phyloP scores from a whole-genome alignment of 306 rosid genomes.

The Ziziphus jujuba region DNA sequence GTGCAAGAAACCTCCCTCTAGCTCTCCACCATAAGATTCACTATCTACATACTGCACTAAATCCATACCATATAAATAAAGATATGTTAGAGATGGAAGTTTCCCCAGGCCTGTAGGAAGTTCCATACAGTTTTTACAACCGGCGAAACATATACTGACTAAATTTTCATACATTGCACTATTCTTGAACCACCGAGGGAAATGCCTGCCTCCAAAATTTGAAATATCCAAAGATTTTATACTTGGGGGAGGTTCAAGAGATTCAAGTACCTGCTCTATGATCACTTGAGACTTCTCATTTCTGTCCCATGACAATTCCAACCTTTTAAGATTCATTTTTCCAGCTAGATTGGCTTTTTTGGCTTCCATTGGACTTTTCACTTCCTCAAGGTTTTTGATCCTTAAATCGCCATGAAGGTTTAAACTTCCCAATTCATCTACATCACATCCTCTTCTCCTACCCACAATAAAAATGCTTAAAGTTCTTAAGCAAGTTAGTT shows the following conservation, averaged over 20 bases:
- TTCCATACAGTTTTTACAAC: conserved; percentile 9
- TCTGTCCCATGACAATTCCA: not conserved
- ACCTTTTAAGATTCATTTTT: conserved; percentile 1
- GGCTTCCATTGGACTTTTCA: not conserved
- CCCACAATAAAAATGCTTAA: not conserved
- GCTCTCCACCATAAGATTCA: not conserved
- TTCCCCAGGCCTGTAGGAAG: conserved; percentile 10
- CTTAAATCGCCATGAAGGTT: not conserved
- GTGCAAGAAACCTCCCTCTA: not conserved
- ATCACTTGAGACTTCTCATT: not conserved
- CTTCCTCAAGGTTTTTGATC: not conserved
- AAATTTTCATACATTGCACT: not conserved
- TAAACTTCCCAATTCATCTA: conserved; percentile 1
- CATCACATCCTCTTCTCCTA: not conserved
- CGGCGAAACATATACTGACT: not conserved
- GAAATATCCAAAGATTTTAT: not conserved
- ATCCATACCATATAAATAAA: not conserved
- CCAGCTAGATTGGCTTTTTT: not conserved
- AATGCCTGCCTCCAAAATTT: not conserved
- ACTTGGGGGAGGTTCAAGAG: not conserved
- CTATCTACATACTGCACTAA: not conserved
- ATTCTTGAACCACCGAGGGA: conserved; percentile 5
- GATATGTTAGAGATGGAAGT: not conserved
- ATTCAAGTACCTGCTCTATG: conserved; percentile 6
- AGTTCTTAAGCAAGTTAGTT: not conserved